These are phyloP conservation scores for Aciculosporium take DNA, from an alignment of 2,329 filamentous ascomycete species.

Conservation along the genomic window DNA sequence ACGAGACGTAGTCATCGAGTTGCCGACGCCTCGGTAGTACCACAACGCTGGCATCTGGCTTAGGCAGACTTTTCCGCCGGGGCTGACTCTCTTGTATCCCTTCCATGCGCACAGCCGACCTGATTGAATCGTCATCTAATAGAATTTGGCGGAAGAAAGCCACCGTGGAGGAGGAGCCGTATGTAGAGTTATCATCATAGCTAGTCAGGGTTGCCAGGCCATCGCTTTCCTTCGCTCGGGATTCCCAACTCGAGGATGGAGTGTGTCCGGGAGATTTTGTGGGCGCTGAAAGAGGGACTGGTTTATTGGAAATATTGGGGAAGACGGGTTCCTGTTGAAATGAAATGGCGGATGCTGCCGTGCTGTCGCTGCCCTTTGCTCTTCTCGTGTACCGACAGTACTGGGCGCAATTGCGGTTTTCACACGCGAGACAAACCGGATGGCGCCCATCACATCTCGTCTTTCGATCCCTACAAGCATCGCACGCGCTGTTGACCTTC, in stretches of 20 bases:
- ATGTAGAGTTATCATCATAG: constrained; percentile 3
- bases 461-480: constrained; percentile 2
- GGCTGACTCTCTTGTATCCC: background rate
- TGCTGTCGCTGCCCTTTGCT: background rate
- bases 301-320: background rate
- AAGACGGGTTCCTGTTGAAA: background rate
- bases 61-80: background rate
- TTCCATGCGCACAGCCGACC: background rate
- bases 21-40: background rate
- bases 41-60: background rate
- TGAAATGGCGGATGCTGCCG: background rate
- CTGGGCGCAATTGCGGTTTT: constrained; percentile 1
- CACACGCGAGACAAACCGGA: constrained; percentile 2
- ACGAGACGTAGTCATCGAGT: background rate
- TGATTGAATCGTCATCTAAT: background rate
- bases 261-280: background rate
- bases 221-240: constrained; percentile 2
- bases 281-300: background rate
- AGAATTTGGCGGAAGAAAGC: constrained; percentile 3
- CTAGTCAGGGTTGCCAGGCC: constrained; percentile 3
- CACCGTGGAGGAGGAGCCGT: constrained; percentile 3
- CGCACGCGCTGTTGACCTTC: constrained; percentile 3
- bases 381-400: constrained; percentile 1
- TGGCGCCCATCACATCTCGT: constrained; percentile 3
- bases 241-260: background rate